These are phyloP conservation scores for Zymoseptoria passerinii DNA, from an alignment of 2,329 filamentous ascomycete genomes.

Conservation along the genomic window DNA sequence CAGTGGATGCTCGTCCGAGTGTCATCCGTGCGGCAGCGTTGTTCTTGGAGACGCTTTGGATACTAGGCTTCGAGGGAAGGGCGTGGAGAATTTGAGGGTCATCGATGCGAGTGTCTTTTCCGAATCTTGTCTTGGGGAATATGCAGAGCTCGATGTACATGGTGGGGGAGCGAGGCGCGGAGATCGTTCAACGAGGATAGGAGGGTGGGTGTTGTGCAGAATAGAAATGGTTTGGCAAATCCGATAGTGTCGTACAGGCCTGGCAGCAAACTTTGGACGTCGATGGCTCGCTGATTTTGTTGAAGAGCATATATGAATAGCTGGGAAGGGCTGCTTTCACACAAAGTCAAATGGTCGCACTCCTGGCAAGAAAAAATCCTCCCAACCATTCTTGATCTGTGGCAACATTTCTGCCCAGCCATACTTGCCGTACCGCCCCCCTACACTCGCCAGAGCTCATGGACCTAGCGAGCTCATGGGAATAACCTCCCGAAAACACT, in stretches of 20 bases:
- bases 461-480: too few relatives aligned
- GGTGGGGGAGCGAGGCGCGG: conserved; percentile 27
- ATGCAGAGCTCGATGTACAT: conserved; percentile 25
- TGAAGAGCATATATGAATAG: too few relatives aligned
- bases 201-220: background rate
- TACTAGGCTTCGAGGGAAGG: conserved; percentile 30
- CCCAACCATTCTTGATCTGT: too few relatives aligned
- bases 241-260: background rate
- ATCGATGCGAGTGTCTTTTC: conserved; percentile 30
- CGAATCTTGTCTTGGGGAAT: conserved; percentile 24
- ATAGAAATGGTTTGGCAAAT: background rate
- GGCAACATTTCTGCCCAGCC: too few relatives aligned
- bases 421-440: too few relatives aligned
- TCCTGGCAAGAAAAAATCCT: too few relatives aligned
- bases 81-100: conserved; percentile 30
- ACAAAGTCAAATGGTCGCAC: too few relatives aligned
- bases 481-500: too few relatives aligned
- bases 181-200: conserved; percentile 28
- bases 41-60: conserved; percentile 39
- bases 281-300: background rate
- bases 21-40: conserved; percentile 32
- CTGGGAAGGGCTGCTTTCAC: too few relatives aligned
- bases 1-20: conserved; percentile 25
- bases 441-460: too few relatives aligned
- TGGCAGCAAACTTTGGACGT: background rate